phyloP scores from a whole-genome alignment of 768 basidiomycete species.

The Tulasnella sp. region DNA sequence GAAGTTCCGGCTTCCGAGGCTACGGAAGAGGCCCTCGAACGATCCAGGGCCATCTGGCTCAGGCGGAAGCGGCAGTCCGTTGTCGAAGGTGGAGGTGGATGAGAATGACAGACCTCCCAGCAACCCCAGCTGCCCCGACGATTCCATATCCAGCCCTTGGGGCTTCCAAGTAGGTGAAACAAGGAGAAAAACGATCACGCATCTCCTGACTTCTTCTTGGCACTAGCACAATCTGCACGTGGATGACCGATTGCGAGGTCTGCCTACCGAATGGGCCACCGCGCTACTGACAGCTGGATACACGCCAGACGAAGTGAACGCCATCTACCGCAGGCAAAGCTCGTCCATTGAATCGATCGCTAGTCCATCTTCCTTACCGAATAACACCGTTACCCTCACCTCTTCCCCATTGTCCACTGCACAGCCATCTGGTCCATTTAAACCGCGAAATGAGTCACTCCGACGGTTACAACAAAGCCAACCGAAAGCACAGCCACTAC shows the following conservation, averaged over 20 bases:
- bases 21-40: slow-evolving; percentile 1
- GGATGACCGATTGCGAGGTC: slow-evolving; percentile 5
- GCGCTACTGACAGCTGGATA: slow-evolving; percentile 14
- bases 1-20: slow-evolving; percentile 7
- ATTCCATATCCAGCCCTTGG: slow-evolving; percentile 13
- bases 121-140: background rate
- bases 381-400: background rate
- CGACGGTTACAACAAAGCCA: no score
- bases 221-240: slow-evolving; percentile 17
- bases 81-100: no score
- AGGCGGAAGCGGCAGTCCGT: no score
- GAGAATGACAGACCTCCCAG: background rate
- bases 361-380: background rate
- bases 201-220: background rate
- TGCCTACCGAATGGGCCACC: slow-evolving; percentile 15
- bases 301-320: slow-evolving; percentile 11
- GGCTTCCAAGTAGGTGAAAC: slow-evolving; percentile 2
- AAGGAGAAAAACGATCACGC: no score
- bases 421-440: background rate
- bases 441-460: no score
- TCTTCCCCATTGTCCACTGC: background rate
- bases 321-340: slow-evolving; percentile 12
- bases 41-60: no score
- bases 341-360: background rate
- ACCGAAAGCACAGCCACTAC: no score